A percentile compares a stretch with the other conserved stretches of the same genome.
Conservation (phyloP, 495 filamentous ascomycete genomes). For the Immersiella caudata region DNA sequence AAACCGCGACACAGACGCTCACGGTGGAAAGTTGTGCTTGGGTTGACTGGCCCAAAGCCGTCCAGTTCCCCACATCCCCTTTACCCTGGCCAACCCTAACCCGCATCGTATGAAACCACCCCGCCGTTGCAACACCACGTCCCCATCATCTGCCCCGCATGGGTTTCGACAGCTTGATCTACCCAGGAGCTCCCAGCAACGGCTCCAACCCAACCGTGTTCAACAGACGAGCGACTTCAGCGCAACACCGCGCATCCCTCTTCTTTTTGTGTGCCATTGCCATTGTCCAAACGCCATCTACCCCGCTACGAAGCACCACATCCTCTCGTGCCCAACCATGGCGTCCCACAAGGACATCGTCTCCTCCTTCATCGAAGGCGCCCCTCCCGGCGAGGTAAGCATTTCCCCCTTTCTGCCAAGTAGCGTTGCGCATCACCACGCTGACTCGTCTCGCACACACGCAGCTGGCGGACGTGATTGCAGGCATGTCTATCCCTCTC, state of each 20-base stretch:
- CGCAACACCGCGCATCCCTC: not conserved
- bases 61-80: too few relatives aligned
- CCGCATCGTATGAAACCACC: not conserved
- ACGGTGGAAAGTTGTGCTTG: too few relatives aligned
- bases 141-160: conserved; percentile 13
- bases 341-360: conserved; percentile 61
- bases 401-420: not conserved
- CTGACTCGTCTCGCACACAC: conserved; percentile 20
- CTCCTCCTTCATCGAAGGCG: conserved; percentile 89
- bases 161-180: conserved; percentile 15
- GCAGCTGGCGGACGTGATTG: conserved; percentile 86
- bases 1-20: too few relatives aligned
- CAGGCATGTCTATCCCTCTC: conserved; percentile 56
- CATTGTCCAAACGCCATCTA: not conserved
- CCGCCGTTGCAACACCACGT: not conserved
- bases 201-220: not conserved
- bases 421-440: not conserved
- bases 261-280: not conserved
- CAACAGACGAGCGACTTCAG: not conserved
- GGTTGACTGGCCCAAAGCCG: too few relatives aligned
- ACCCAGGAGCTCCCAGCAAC: conserved; percentile 10
- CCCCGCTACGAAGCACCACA: not conserved
- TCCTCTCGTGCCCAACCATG: conserved; percentile 30
- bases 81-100: not conserved
- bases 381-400: conserved; percentile 94